A percentile compares a stretch with the other conserved stretches of the same genome.
These are phyloP conservation scores for Saturnispora gosingensis DNA, from an alignment of 805 yeast species.

Conservation along the genomic window DNA sequence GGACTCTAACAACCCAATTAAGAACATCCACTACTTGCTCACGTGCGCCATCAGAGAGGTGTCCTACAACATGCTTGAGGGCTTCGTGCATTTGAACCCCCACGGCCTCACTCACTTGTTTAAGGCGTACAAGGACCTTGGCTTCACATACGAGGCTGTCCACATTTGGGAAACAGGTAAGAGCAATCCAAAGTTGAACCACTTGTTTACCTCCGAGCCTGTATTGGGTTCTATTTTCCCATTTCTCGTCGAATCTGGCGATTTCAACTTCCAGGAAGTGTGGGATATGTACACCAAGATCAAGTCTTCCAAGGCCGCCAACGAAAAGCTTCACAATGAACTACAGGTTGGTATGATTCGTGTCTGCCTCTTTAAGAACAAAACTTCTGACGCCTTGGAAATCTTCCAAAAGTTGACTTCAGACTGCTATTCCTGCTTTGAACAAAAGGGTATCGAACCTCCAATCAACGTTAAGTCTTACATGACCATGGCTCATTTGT, in stretches of 20 bases:
- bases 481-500: conserved; percentile 63
- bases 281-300: conserved; percentile 41
- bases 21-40: conserved; percentile 41
- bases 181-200: conserved; percentile 32
- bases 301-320: conserved; percentile 25
- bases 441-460: conserved; percentile 24
- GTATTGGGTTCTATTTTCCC: conserved; percentile 65
- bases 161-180: conserved; percentile 62
- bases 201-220: conserved; percentile 48
- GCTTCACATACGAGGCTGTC: conserved; percentile 54
- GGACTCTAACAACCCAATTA: conserved; percentile 46
- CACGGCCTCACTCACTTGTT: conserved; percentile 50
- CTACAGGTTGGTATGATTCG: conserved; percentile 66
- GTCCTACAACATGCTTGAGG: conserved; percentile 39
- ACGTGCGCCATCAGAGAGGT: conserved; percentile 44
- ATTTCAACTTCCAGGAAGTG: conserved; percentile 51
- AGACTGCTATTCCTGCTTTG: conserved; percentile 32
- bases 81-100: conserved; percentile 36
- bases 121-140: conserved; percentile 51
- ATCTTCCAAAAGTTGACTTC: conserved; percentile 52
- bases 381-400: conserved; percentile 55
- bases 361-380: conserved; percentile 57
- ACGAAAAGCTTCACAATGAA: conserved; percentile 32
- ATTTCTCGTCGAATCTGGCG: conserved; percentile 50
- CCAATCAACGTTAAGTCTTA: conserved; percentile 38